These are phyloP conservation scores for Rasamsonia emersonii DNA, from an alignment of 2,329 filamentous ascomycete genomes.

Conservation along the genomic window DNA sequence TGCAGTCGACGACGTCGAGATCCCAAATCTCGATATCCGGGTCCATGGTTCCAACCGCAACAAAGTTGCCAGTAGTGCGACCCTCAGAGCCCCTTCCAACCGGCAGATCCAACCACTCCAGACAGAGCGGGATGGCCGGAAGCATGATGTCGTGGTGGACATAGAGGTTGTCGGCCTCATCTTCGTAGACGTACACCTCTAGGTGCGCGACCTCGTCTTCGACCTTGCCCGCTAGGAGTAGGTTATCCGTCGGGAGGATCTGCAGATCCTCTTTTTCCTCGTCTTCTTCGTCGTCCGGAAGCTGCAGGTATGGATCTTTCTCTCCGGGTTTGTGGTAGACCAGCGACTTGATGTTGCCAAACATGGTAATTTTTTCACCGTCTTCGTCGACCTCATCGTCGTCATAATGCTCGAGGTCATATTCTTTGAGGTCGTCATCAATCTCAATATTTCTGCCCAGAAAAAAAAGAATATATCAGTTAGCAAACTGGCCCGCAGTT, in stretches of 20 bases:
- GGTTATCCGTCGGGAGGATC: constrained; percentile 84
- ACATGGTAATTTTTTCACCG: constrained; percentile 73
- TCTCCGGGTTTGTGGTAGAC: constrained; percentile 92
- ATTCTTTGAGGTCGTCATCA: constrained; percentile 90
- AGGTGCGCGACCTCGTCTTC: constrained; percentile 96
- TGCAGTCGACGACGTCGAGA: constrained; percentile 87
- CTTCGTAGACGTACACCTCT: constrained; percentile 96
- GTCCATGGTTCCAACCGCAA: constrained; percentile 93
- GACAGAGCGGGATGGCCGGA: constrained; percentile 85
- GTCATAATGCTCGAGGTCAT: constrained; percentile 93
- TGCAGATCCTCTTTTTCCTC: constrained; percentile 91
- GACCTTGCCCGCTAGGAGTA: constrained; percentile 84
- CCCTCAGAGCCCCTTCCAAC: constrained; percentile 62
- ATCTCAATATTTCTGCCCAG: constrained; percentile 32
- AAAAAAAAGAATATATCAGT: constrained; percentile 2
- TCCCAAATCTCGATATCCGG: constrained; percentile 99
- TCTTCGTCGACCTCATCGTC: constrained; percentile 63
- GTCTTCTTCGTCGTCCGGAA: constrained; percentile 70
- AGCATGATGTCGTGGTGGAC: constrained; percentile 99
- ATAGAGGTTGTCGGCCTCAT: constrained; percentile 90
- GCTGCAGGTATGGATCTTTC: constrained; percentile 92
- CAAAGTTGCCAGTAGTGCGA: constrained; percentile 73
- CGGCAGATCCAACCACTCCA: constrained; percentile 93
- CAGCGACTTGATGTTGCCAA: constrained; percentile 87
- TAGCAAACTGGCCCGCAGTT: not conserved